phyloP scores from a whole-genome alignment of 2,329 filamentous ascomycete species.

The Ceratocystis variospora region DNA sequence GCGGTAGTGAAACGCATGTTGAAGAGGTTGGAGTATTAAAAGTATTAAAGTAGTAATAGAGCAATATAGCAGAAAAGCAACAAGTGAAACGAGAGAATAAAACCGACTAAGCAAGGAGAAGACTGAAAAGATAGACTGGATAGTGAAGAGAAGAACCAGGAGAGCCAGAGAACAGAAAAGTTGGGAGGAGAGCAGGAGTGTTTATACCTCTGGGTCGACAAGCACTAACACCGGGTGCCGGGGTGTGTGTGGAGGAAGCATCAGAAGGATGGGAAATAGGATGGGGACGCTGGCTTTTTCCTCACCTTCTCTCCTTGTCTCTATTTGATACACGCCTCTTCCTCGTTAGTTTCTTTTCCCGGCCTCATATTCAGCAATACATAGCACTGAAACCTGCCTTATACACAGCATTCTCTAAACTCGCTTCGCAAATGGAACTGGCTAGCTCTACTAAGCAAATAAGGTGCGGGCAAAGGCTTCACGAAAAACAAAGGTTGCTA shows the following conservation, averaged over 20 bases:
- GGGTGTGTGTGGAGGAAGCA: neutral
- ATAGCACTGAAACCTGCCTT: neutral
- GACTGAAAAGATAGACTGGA: constrained; percentile 10
- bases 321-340: constrained; percentile 7
- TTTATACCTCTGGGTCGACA: constrained; percentile 14
- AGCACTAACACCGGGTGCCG: neutral
- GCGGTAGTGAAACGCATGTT: constrained; percentile 45
- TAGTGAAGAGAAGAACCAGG: constrained; percentile 9
- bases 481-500: neutral
- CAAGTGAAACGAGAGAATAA: constrained; percentile 16
- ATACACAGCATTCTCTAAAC: neutral
- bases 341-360: neutral
- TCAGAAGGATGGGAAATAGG: neutral
- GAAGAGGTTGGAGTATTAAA: constrained; percentile 23
- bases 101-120: neutral
- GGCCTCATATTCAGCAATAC: neutral
- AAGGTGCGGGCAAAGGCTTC: neutral
- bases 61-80: constrained; percentile 16
- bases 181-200: neutral
- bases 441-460: neutral
- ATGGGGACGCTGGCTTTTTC: neutral
- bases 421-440: neutral
- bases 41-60: neutral
- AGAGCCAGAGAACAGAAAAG: neutral
- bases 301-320: constrained; percentile 2